Evolutionary conservation across 495 filamentous ascomycete species (phyloP), one percentile per base, ranked within the genome.

Genomic region (Talaromyces thailandensis): DNA sequence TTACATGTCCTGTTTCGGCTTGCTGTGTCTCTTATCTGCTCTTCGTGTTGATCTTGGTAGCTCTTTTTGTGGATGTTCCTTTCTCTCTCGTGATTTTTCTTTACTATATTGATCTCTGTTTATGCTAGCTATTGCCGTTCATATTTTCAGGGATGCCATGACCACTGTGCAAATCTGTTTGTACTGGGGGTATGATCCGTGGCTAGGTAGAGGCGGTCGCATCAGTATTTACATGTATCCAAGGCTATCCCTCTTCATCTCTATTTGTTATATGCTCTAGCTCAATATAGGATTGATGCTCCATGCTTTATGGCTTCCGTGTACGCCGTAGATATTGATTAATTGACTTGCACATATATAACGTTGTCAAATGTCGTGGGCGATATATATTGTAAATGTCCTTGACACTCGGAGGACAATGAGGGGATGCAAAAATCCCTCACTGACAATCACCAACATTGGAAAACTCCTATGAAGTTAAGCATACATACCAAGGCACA

Each of bases 31-130:
- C 28, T 61, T 52, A 31, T 61, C 59, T 61, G 43, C 25, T 50
- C 29, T 51, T 61, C 28, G 43, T 61, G 59, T 61, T 61, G 43
- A 61, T 61, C 59, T 61, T 61, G 59, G 59, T 51, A 35, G 40
- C 59, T n/a, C 43, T 60, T 60, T 60, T 25, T 52, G 59, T 50
- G 24, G 25, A 21, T 52, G 37, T 28, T 52, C 18, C 43, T 25
- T 61, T 60, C 58, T 59, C 32, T 59, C 14, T 37, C 9, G 40
- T 60, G 29, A 58, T 23, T 58, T n/a, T 37, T 31, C 32, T 37
- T 8, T 58, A 16, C 37, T 58, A n/a, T 28, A 55, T 55, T 55
- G 23, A 55, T 55, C 21, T 55, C 51, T 26, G 26, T 55, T 55
- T 28, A 11, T 55, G 9, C 51, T 28, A 26, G 51, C 18, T 48